These are phyloP conservation scores for Phaeotremella fagi DNA, from an alignment of 768 basidiomycete genomes.

Conservation along the genomic window DNA sequence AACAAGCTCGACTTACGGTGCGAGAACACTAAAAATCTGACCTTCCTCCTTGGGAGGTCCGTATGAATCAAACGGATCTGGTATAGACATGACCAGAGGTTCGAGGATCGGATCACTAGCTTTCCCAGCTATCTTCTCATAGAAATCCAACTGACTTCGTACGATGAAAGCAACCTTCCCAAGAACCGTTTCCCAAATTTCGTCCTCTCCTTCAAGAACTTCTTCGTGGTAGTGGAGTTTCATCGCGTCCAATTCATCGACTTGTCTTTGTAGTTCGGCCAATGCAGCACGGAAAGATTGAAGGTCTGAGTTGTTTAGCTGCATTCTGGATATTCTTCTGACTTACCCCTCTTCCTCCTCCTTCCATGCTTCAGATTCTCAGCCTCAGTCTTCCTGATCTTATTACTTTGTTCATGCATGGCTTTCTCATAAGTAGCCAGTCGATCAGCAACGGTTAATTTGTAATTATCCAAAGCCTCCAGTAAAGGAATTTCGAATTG, in stretches of 20 bases:
- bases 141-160: conserved; percentile 85
- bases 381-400: conserved; percentile 79
- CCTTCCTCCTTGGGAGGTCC: conserved; percentile 81
- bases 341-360: conserved; percentile 74
- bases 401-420: conserved; percentile 73
- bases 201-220: conserved; percentile 85
- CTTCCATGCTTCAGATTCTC: conserved; percentile 64
- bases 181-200: conserved; percentile 87
- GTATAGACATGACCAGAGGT: conserved; percentile 80
- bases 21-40: conserved; percentile 87
- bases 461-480: conserved; percentile 78
- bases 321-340: background rate
- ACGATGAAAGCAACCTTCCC: conserved; percentile 81
- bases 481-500: conserved; percentile 83
- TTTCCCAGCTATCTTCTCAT: conserved; percentile 56
- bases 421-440: conserved; percentile 76
- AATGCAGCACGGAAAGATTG: conserved; percentile 83
- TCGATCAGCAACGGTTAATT: conserved; percentile 55
- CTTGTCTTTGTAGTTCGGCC: conserved; percentile 73
- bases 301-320: conserved; percentile 58
- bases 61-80: conserved; percentile 90
- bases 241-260: conserved; percentile 82
- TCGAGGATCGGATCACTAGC: conserved; percentile 77
- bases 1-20: conserved; percentile 54
- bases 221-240: conserved; percentile 79